These are phyloP conservation scores for Candida nonsorbophila DNA, from an alignment of 805 yeast species.

Conservation along the genomic window DNA sequence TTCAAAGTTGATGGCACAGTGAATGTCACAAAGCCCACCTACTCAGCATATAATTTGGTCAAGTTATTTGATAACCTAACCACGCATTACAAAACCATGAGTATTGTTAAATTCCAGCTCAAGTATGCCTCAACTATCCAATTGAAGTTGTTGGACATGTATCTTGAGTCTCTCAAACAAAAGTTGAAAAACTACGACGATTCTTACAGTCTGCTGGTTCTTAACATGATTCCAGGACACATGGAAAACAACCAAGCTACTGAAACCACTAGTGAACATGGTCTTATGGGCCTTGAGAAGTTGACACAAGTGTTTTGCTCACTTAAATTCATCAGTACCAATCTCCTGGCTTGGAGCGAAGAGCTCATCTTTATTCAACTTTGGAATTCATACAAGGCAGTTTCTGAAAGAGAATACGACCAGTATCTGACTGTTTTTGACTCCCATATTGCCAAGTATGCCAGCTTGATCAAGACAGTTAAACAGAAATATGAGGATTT, in stretches of 20 bases:
- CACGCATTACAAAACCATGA: conserved; percentile 47
- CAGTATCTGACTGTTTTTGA: conserved; percentile 26
- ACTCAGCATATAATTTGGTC: conserved; percentile 52
- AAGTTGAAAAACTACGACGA: conserved; percentile 41
- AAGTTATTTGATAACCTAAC: conserved; percentile 56
- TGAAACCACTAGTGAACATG: conserved; percentile 21
- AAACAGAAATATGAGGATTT: conserved; percentile 21
- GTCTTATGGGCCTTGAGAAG: conserved; percentile 20
- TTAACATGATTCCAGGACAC: conserved; percentile 31
- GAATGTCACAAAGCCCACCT: conserved; percentile 44
- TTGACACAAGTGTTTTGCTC: conserved; percentile 31
- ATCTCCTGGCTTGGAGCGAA: conserved; percentile 33
- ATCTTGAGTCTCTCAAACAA: conserved; percentile 37
- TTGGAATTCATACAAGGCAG: conserved; percentile 26
- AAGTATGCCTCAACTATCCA: conserved; percentile 57
- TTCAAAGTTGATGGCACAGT: conserved; percentile 12
- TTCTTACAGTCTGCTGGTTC: conserved; percentile 23
- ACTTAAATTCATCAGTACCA: conserved; percentile 21
- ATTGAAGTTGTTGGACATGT: conserved; percentile 48
- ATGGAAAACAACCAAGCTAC: too few relatives aligned
- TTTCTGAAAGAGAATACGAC: conserved; percentile 9
- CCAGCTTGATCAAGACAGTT: conserved; percentile 12
- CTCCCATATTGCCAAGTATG: conserved; percentile 16
- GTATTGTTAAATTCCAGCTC: conserved; percentile 46
- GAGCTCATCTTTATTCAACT: conserved; percentile 35